Percentiles rank a stretch among this genome's conserved stretches.
These are phyloP conservation scores for Cladosporium cucumerinum DNA, from an alignment of 2,329 filamentous ascomycete genomes.

Conservation along the genomic window DNA sequence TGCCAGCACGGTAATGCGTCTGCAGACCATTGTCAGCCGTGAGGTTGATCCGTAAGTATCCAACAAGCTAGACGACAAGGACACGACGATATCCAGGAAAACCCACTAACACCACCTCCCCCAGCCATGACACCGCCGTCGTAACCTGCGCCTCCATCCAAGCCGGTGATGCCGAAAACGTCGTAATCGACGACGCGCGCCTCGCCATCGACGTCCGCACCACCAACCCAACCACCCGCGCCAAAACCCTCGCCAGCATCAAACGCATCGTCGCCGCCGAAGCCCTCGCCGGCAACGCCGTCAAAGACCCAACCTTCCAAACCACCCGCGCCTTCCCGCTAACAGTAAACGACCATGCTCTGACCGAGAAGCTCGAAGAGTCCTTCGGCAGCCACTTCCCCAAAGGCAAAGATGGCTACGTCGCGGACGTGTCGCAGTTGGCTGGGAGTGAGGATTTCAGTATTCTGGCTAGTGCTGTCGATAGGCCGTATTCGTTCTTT, in stretches of 20 bases:
- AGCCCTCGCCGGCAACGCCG: conserved; percentile 47
- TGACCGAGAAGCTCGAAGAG: conserved; percentile 42
- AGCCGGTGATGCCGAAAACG: conserved; percentile 58
- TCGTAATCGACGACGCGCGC: conserved; percentile 55
- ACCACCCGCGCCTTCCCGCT: conserved; percentile 46
- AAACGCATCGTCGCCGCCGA: conserved; percentile 56
- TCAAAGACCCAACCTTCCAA: conserved; percentile 43
- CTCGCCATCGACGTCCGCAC: conserved; percentile 56
- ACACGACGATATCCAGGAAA: not conserved
- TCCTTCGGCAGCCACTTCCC: conserved; percentile 48
- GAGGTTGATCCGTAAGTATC: conserved; percentile 44
- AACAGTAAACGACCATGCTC: conserved; percentile 50
- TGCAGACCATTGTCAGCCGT: conserved; percentile 56
- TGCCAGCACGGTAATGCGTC: conserved; percentile 51
- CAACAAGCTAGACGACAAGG: too few relatives aligned
- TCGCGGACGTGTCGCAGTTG: conserved; percentile 41
- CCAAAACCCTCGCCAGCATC: conserved; percentile 47
- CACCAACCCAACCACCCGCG: conserved; percentile 44
- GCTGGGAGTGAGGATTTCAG: conserved; percentile 58
- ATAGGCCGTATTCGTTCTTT: conserved; percentile 54
- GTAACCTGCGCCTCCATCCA: conserved; percentile 59
- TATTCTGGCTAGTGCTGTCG: conserved; percentile 50
- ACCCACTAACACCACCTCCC: not conserved
- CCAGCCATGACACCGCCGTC: conserved; percentile 48
- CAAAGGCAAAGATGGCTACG: conserved; percentile 33